Evolutionary conservation across 441 rosid species (phyloP).

Genomic region (Lepidium campestre): DNA sequence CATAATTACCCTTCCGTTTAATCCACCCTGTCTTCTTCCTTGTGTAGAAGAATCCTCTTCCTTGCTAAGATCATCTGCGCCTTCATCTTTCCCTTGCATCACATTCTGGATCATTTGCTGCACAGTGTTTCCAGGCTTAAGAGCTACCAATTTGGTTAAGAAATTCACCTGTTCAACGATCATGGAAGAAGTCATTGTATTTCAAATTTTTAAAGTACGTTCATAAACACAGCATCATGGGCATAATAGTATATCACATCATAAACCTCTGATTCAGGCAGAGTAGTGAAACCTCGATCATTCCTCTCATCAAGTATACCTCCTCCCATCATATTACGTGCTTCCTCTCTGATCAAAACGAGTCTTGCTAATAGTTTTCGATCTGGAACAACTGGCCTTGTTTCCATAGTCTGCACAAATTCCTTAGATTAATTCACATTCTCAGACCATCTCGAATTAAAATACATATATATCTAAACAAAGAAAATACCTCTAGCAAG

Average conservation of each 20-base stretch:
- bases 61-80: slow-evolving; percentile 52
- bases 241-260: not conserved
- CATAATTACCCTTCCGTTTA: slow-evolving; percentile 66
- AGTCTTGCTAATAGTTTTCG: slow-evolving; percentile 85
- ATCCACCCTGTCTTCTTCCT: slow-evolving; percentile 36
- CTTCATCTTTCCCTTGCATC: slow-evolving; percentile 93
- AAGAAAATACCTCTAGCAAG: slow-evolving; percentile 65
- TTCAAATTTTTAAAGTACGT: not conserved
- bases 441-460: not conserved
- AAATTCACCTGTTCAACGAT: slow-evolving; percentile 70
- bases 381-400: slow-evolving; percentile 78
- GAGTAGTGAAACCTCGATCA: slow-evolving; percentile 86
- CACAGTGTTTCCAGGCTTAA: slow-evolving; percentile 79
- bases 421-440: not conserved
- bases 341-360: slow-evolving; percentile 94
- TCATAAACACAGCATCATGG: not conserved
- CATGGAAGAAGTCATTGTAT: not conserved
- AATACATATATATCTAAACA: not conserved
- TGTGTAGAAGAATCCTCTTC: slow-evolving; percentile 33
- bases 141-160: slow-evolving; percentile 81
- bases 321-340: slow-evolving; percentile 95
- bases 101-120: slow-evolving; percentile 79
- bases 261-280: slow-evolving; percentile 92
- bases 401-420: slow-evolving; percentile 77
- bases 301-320: slow-evolving; percentile 96